phyloP scores from a whole-genome alignment of 805 yeast species.

The Komagataella pastoris region DNA sequence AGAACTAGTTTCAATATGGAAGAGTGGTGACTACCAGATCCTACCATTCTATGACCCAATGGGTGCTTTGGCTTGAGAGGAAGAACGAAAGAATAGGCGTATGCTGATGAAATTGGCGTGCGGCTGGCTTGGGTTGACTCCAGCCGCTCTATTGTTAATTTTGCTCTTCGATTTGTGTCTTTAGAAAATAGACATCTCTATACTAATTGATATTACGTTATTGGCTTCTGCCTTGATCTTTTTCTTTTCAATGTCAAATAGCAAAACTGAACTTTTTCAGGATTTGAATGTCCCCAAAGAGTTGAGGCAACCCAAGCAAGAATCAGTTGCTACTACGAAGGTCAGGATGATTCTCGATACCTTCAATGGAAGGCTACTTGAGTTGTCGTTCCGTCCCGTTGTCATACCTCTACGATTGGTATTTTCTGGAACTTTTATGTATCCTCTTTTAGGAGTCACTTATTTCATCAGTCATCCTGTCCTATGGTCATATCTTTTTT shows the following conservation, averaged over 20 bases:
- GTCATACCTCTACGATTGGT: not conserved
- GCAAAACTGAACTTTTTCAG: not conserved
- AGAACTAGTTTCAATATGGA: conserved; percentile 28
- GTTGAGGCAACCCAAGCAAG: not conserved
- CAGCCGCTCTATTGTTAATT: not conserved
- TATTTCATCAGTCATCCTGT: conserved; percentile 11
- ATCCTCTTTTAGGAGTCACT: conserved; percentile 9
- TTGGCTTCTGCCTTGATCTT: not conserved
- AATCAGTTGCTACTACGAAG: not conserved
- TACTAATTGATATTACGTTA: not conserved
- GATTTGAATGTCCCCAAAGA: not conserved
- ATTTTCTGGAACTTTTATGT: not conserved
- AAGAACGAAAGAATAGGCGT: not conserved
- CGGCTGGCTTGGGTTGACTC: not conserved
- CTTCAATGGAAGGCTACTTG: not conserved
- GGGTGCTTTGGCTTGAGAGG: conserved; percentile 49
- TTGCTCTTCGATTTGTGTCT: not conserved
- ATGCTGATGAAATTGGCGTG: not conserved
- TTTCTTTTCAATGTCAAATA: not conserved
- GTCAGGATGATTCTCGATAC: not conserved
- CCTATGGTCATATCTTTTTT: conserved; percentile 13
- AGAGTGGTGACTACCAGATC: conserved; percentile 32
- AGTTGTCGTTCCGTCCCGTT: not conserved
- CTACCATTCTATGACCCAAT: conserved; percentile 67
- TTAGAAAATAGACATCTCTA: not conserved